Evolutionary conservation across 2,329 filamentous ascomycete genomes (phyloP).

Genomic region (Phaeosphaeriaceae sp.): DNA sequence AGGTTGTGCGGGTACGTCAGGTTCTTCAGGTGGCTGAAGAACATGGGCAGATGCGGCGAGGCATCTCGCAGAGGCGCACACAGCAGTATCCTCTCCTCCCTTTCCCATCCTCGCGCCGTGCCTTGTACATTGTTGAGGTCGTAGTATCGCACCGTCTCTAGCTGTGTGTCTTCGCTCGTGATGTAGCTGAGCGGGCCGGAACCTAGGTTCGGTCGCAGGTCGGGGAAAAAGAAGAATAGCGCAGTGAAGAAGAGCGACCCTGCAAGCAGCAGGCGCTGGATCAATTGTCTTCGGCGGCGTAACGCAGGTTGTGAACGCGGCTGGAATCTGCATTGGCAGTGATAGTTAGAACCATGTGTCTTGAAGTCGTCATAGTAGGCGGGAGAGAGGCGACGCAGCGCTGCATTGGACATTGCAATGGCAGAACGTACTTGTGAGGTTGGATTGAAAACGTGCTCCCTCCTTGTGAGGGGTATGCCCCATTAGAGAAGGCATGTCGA

Average conservation of each 20-base stretch:
- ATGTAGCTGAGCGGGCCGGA: slow-evolving; percentile 72
- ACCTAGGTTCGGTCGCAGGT: slow-evolving; percentile 70
- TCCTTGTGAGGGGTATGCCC: slow-evolving; percentile 72
- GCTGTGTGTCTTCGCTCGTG: slow-evolving; percentile 73
- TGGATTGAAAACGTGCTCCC: slow-evolving; percentile 83
- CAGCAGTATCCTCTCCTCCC: slow-evolving; percentile 91
- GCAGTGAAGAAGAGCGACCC: slow-evolving; percentile 65
- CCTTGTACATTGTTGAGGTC: slow-evolving; percentile 92
- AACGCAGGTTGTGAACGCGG: slow-evolving; percentile 78
- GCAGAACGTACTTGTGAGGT: slow-evolving; percentile 76
- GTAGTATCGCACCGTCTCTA: slow-evolving; percentile 97
- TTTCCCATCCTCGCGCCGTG: slow-evolving; percentile 91
- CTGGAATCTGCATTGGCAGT: slow-evolving; percentile 71
- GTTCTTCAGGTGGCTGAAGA: slow-evolving; percentile 96
- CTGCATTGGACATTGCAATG: slow-evolving; percentile 30
- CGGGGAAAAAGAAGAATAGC: slow-evolving; percentile 76
- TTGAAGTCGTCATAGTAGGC: slow-evolving; percentile 23
- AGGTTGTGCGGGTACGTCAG: slow-evolving; percentile 97
- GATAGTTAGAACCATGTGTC: slow-evolving; percentile 38
- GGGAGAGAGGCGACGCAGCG: slow-evolving; percentile 22
- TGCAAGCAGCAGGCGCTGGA: slow-evolving; percentile 70
- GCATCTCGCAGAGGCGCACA: slow-evolving; percentile 95
- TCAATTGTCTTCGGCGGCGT: slow-evolving; percentile 74
- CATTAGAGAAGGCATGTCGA: slow-evolving; percentile 86
- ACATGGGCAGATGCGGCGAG: slow-evolving; percentile 91